Conservation (phyloP, 1,284 basidiomycete genomes). For the Porodaedalea pini region DNA sequence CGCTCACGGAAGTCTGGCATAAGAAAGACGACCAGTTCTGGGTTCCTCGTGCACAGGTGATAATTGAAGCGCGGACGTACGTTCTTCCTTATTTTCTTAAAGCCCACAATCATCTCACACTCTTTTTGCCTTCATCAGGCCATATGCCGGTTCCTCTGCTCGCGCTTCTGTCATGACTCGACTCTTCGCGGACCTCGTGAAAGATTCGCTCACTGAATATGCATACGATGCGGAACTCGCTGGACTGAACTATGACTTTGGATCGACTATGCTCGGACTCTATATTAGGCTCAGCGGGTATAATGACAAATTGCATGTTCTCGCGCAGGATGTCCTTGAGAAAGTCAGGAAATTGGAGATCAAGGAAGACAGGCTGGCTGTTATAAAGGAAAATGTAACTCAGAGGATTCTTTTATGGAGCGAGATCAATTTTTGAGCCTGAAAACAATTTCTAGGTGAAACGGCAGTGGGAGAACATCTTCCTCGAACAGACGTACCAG, state of each 20-base stretch:
- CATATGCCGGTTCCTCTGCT: slow-evolving; percentile 51
- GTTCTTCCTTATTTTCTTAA: slow-evolving; percentile 15
- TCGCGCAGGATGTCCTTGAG: slow-evolving; percentile 75
- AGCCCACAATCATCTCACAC: slow-evolving; percentile 10
- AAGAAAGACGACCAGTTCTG: slow-evolving; percentile 97
- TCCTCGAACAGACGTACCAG: slow-evolving; percentile 79
- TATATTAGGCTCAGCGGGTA: slow-evolving; percentile 79
- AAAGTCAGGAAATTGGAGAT: slow-evolving; percentile 70
- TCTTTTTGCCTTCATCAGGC: slow-evolving; percentile 35
- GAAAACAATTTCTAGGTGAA: slow-evolving; percentile 44
- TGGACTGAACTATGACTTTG: slow-evolving; percentile 78
- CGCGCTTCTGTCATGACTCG: slow-evolving; percentile 60
- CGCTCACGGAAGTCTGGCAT: slow-evolving; percentile 80
- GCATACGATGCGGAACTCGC: slow-evolving; percentile 93
- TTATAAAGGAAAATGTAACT: slow-evolving; percentile 81
- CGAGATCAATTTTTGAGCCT: slow-evolving; percentile 2
- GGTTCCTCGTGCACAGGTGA: slow-evolving; percentile 82
- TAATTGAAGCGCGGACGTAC: slow-evolving; percentile 70
- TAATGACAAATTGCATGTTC: slow-evolving; percentile 87
- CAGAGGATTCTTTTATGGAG: slow-evolving; percentile 6
- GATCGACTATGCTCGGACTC: slow-evolving; percentile 66
- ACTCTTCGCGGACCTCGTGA: slow-evolving; percentile 86
- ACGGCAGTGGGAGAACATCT: slow-evolving; percentile 83
- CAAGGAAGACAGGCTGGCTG: slow-evolving; percentile 68
- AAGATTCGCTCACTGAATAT: slow-evolving; percentile 87